These are phyloP conservation scores for Mortierella sp. DNA, from an alignment of 371 early-diverging fungal species.

Conservation along the genomic window DNA sequence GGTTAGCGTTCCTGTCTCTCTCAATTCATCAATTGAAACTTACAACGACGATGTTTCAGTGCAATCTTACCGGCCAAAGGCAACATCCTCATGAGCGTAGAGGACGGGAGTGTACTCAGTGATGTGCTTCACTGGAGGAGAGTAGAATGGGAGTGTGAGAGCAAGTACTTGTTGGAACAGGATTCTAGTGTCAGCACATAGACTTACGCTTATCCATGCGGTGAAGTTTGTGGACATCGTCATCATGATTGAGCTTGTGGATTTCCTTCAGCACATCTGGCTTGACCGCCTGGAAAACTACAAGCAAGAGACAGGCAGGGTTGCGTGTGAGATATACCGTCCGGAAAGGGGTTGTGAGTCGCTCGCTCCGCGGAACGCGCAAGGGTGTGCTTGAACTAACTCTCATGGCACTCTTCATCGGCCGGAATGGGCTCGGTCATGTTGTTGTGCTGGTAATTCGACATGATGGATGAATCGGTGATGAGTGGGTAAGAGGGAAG, in stretches of 20 bases:
- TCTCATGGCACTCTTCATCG: conserved; percentile 56
- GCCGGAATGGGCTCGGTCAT: conserved; percentile 59
- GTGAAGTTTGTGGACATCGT: conserved; percentile 60
- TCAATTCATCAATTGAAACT: background rate
- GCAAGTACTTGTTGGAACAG: background rate
- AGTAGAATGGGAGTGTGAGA: background rate
- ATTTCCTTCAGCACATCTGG: conserved; percentile 54
- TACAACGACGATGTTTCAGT: background rate
- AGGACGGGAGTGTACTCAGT: conserved; percentile 57
- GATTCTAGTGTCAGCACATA: no score
- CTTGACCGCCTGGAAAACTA: conserved; percentile 59
- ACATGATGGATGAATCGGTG: conserved; percentile 52
- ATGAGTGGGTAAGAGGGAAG: background rate
- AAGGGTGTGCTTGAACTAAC: conserved; percentile 54
- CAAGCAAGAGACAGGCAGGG: background rate
- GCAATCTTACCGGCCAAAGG: conserved; percentile 56
- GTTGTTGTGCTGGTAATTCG: conserved; percentile 58
- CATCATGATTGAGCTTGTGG: conserved; percentile 55
- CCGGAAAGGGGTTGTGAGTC: no score
- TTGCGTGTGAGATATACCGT: background rate
- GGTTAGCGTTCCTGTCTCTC: no score
- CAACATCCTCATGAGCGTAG: conserved; percentile 62
- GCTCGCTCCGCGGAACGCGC: no score
- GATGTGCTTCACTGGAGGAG: conserved; percentile 54
- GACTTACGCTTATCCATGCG: conserved; percentile 58